A percentile compares a stretch with the other conserved stretches of the same genome.
phyloP scores from a whole-genome alignment of 2,329 filamentous ascomycete species.

The Stagonosporopsis cucurbitacearum region DNA sequence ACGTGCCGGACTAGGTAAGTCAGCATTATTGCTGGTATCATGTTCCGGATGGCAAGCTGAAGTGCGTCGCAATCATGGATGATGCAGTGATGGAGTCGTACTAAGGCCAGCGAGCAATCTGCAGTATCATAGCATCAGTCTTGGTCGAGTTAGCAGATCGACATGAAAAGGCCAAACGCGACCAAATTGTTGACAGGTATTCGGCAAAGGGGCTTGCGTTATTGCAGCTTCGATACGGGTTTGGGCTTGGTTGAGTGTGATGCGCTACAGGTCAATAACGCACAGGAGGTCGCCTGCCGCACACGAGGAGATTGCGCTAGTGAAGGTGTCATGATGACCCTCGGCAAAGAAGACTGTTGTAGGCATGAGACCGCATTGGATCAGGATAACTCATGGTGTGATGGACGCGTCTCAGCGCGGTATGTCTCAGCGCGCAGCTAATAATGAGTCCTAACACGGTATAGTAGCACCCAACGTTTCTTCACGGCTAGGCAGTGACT shows the following conservation, averaged over 20 bases:
- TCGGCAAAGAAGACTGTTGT: conserved; percentile 32
- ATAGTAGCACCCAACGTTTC: conserved; percentile 33
- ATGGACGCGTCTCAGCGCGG: conserved; percentile 42
- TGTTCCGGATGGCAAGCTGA: conserved; percentile 16
- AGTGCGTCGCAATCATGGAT: conserved; percentile 6
- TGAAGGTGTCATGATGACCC: conserved; percentile 24
- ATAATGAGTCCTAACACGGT: conserved; percentile 40
- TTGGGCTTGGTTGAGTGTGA: conserved; percentile 16
- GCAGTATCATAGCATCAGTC: conserved; percentile 8
- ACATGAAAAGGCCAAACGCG: conserved; percentile 11
- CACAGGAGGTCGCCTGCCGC: conserved; percentile 22
- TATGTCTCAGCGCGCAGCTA: conserved; percentile 46
- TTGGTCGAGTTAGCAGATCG: conserved; percentile 12
- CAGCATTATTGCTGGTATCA: not conserved
- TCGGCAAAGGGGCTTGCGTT: conserved; percentile 22
- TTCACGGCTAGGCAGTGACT: conserved; percentile 18
- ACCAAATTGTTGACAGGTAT: conserved; percentile 13
- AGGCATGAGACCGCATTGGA: conserved; percentile 33
- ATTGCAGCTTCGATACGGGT: conserved; percentile 22
- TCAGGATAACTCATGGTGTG: conserved; percentile 33
- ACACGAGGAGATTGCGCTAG: conserved; percentile 33
- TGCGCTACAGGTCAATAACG: conserved; percentile 17
- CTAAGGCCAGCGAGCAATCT: no score
- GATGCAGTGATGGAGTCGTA: conserved; percentile 12
- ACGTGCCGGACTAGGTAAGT: not conserved